Evolutionary conservation across 768 basidiomycete genomes (phyloP), one percentile per base, ranked within the genome.

Genomic region (Mycena leptocephala): DNA sequence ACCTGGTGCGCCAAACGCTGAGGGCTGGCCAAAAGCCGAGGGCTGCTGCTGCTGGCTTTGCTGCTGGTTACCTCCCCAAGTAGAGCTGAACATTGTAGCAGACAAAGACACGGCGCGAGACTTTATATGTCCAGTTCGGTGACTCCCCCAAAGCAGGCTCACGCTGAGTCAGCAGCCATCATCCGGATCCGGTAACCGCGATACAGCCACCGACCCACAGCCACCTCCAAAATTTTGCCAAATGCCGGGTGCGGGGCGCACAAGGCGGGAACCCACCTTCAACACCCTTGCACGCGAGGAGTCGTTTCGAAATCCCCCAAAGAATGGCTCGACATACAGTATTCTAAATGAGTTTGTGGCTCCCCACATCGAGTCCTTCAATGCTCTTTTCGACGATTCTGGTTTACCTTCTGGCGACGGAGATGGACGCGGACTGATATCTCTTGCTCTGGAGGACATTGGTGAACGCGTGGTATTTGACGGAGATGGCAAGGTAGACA

Each of bases 331-430:
- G 28, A 92, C 93, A 16, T 92, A 95, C 78, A 92, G 92, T 24
- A 95, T 95, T 67, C 89, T 99, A 75, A 96, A 98, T 79, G 96
- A 98, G 85, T 96, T 99, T 80, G 96, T 99, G 68, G 87, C 92
- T 28, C 98, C 98, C 8, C 97, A 99, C 83, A 92, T 99, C 76
- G 95, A 99, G 84, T 97, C 96, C 46, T 99, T 99, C 90, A 98
- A 99, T 85, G 94, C 96, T 20, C 90, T 99, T 32, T 97, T 99
- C 83, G 97, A 99, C 81, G 97, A 98, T 83, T 93, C 95, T 67
- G 95, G 95, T n/a, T 83, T 95, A 69, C 92, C 93, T 72, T 82
- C 89, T 56, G 93, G 94, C 13, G 93, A 94, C 79, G 93, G 93
- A 18, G 92, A 96, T 70, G 95, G 95, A 2, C 89, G 89, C 39